A percentile compares a stretch with the other conserved stretches of the same genome.
phyloP scores from a whole-genome alignment of 306 rosid species.

The Trichosanthes truncata region DNA sequence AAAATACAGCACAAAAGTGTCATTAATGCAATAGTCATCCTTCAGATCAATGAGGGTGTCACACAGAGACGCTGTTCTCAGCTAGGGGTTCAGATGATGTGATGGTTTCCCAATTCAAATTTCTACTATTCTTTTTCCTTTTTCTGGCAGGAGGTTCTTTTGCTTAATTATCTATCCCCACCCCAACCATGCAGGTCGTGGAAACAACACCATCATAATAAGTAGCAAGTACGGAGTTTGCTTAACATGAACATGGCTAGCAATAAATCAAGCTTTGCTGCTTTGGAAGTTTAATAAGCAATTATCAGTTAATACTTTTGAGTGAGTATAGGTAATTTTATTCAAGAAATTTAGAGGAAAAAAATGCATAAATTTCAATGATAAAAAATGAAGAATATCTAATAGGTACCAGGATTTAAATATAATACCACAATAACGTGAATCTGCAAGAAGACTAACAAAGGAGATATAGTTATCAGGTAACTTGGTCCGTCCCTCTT shows the following conservation, averaged over 20 bases:
- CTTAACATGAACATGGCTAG: background rate
- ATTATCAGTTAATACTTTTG: background rate
- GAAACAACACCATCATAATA: background rate
- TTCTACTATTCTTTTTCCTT: background rate
- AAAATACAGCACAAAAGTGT: background rate
- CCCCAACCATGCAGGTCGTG: background rate
- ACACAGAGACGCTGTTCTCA: background rate
- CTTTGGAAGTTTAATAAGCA: background rate
- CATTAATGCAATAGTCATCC: background rate
- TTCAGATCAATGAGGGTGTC: background rate
- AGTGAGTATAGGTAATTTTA: background rate
- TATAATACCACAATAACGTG: slow-evolving; percentile 86
- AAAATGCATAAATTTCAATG: slow-evolving; percentile 5
- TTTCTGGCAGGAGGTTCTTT: slow-evolving; percentile 2
- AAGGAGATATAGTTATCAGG: slow-evolving; percentile 75
- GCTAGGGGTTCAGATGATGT: background rate
- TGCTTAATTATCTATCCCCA: background rate
- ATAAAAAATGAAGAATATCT: slow-evolving; percentile 17
- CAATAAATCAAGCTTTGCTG: background rate
- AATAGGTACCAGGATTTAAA: slow-evolving; percentile 37
- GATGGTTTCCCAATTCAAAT: background rate
- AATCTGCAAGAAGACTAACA: slow-evolving; percentile 93
- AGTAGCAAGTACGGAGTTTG: background rate
- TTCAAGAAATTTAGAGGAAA: background rate
- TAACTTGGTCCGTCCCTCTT: slow-evolving; percentile 63